phyloP scores from a whole-genome alignment of 1,284 basidiomycete genomes.

The Microbotryomycetes sp. region DNA sequence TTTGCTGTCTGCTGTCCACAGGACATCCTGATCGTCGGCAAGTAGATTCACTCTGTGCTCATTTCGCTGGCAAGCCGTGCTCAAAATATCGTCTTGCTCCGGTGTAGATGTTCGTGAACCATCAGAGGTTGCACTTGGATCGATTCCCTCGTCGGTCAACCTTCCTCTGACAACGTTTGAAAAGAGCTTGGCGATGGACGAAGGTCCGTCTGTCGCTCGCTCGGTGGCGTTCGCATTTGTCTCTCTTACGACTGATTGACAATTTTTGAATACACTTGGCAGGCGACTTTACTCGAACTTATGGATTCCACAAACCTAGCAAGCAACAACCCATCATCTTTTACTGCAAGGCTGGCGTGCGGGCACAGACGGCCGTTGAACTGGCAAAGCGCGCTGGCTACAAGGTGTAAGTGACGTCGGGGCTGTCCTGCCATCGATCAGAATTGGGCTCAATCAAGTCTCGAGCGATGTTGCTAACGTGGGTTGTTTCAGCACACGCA shows the following conservation, averaged over 20 bases:
- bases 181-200: conserved; percentile 58
- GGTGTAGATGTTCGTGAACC: conserved; percentile 75
- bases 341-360: conserved; percentile 87
- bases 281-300: conserved; percentile 45
- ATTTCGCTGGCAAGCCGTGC: background rate
- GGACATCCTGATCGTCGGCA: conserved; percentile 68
- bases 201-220: conserved; percentile 37
- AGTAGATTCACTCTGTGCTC: background rate
- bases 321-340: conserved; percentile 75
- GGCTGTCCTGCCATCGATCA: background rate
- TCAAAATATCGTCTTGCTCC: conserved; percentile 8
- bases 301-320: conserved; percentile 76
- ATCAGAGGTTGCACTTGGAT: conserved; percentile 85
- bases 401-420: conserved; percentile 54
- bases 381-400: conserved; percentile 77
- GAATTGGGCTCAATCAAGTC: background rate
- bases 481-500: background rate
- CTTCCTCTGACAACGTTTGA: conserved; percentile 76
- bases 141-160: conserved; percentile 91
- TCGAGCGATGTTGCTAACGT: background rate
- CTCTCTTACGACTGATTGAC: background rate
- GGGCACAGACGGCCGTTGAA: conserved; percentile 75
- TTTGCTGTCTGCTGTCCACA: conserved; percentile 38
- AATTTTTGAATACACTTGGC: background rate
- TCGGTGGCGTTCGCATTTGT: background rate